phyloP scores from a whole-genome alignment of 345 rosid genomes.

The Firmiana major region DNA sequence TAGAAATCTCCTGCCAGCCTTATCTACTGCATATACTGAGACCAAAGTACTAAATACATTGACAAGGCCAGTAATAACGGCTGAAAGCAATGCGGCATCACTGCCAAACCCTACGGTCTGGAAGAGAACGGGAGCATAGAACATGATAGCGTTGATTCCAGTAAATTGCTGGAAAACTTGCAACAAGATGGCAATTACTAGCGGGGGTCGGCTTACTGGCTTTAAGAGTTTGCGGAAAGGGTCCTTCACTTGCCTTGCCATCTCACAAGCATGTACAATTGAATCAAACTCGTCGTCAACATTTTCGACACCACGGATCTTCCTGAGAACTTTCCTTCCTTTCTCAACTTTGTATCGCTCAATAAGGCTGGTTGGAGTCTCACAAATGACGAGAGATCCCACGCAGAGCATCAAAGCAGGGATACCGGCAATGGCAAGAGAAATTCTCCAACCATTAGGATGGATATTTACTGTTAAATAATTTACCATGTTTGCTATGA shows the following conservation, averaged over 20 bases:
- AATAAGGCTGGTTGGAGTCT: constrained; percentile 64
- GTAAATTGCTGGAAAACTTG: constrained; percentile 44
- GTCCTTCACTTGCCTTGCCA: constrained; percentile 30
- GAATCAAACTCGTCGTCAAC: constrained; percentile 33
- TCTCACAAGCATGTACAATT: constrained; percentile 28
- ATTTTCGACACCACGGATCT: constrained; percentile 40
- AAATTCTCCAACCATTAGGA: constrained; percentile 41
- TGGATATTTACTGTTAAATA: constrained; percentile 27
- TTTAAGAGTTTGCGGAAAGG: constrained; percentile 51
- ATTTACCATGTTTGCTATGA: constrained; percentile 53
- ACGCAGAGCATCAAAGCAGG: constrained; percentile 46
- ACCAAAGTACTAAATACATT: constrained; percentile 57
- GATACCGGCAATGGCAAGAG: constrained; percentile 29
- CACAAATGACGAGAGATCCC: constrained; percentile 44
- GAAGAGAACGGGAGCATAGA: constrained; percentile 57
- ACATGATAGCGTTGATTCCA: constrained; percentile 49
- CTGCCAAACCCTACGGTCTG: constrained; percentile 61
- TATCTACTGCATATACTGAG: constrained; percentile 53
- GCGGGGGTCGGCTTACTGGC: constrained; percentile 30
- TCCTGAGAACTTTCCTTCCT: constrained; percentile 38
- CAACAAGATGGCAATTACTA: constrained; percentile 33
- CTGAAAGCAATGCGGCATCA: constrained; percentile 50
- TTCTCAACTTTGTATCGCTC: constrained; percentile 41
- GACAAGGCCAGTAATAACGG: constrained; percentile 55
- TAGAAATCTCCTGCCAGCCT: constrained; percentile 46